Base-by-base conservation (phyloP, 2,329 filamentous ascomycete genomes). In the Cytospora schulzeri region DNA sequence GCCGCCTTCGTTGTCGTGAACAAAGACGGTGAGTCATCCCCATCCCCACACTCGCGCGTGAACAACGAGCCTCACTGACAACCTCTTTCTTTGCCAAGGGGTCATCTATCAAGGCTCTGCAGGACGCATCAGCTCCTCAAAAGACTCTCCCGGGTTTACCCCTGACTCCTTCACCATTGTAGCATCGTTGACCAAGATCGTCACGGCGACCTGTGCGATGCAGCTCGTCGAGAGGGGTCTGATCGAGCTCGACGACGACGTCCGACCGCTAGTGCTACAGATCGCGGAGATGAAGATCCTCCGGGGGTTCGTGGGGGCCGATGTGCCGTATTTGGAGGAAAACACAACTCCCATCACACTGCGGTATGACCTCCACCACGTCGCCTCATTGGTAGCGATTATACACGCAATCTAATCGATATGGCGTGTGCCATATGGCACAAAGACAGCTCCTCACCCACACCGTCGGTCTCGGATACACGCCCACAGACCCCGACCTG, bases 401-500 rank as follows among this genome's bases (percentile, higher is more conserved):
- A 22, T 17, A n/a, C 22, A 33, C n/a, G 8, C 29, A 29, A n/a
- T 28, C 53, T 57, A 33, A 63, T 14, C 15, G 9, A 19, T 24
- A 14, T 17, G 38, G 38, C 19, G 19, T 17, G 17, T 12, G 9
- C n/a, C 22, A 48, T 48, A 2, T 48, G 45, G 29, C 11, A 1
- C 28, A 12, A 29, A 76, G 75, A 9, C 74, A 75, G 26, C 75
- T 86, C 0, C 75, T 86, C 3, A 81, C 79, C 0, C 84, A 86
- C 70, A 80, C 81, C 0, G 72, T 76, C 7, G 84, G 84, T 2
- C 64, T 83, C 0, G 75, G 73, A 1, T 81, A 83, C 69, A 80
- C 82, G 52, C 45, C 74, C 15, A 70, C 73, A 19, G 76, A 82
- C 57, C 75, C 79, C 0, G 73, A 76, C 7, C 70, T 81, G 1